Evolutionary conservation across 1,284 basidiomycete genomes (phyloP), one percentile per base, ranked within the genome.

Genomic region (Leucoagaricus sp.): DNA sequence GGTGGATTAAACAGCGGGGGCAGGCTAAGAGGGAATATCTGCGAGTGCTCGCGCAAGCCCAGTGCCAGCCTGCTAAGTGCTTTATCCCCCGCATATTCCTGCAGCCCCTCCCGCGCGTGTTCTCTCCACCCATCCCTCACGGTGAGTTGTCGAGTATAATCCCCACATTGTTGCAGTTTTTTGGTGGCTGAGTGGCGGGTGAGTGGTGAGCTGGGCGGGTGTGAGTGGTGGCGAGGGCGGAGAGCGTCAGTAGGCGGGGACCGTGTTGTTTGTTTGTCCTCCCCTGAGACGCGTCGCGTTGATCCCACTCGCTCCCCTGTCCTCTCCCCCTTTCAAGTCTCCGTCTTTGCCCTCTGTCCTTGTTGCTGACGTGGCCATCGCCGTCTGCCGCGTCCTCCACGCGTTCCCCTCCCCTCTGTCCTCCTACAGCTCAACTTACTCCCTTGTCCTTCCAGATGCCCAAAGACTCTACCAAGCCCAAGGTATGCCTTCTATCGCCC

Each of bases 381-480:
- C 47, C 17, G 34, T 33, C 40, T 45, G 21, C 47, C 47, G 38
- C 53, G 53, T 49, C 47, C n/a, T 42, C 38, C 38, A 49, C 47
- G 40, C 47, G 40, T 55, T 28, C 15, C 12, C 50, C 38, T 26
- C 34, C 48, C 56, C 31, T 61, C 55, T 45, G 48, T 41, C 34
- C 13, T 42, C 21, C 50, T 46, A 57, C 53, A 49, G 59, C 53
- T 46, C 49, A 45, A 17, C 44, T 36, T 47, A 60, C 65, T 65
- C 50, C 65, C 61, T 61, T 61, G 55, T 55, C 59, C 66, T 60
- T 70, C 64, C 73, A 87, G 85, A 94, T 94, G 91, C 91, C 90
- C 66, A 93, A 92, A 71, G 89, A 89, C 75, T 79, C 38, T 40
- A 33, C 85, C 58, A 91, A 90, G 76, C 72, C 86, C 64, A 92